phyloP scores from a whole-genome alignment of 1,139 yeast genomes.

The Geotrichum reessii region DNA sequence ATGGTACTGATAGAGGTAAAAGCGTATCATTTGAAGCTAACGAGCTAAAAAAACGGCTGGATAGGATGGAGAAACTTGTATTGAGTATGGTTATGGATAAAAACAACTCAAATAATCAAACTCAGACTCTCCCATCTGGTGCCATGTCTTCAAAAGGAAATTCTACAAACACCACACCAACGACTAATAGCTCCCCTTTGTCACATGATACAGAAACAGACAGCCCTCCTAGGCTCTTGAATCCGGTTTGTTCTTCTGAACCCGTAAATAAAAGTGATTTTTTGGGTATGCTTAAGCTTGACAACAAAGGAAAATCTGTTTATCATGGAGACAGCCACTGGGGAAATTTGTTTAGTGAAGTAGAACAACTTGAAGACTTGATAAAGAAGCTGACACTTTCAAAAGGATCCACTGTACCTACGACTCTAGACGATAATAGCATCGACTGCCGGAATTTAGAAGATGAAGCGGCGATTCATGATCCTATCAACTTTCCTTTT shows the following conservation, averaged over 20 bases:
- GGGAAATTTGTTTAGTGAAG: slow-evolving; percentile 33
- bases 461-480: not conserved
- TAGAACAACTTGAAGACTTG: slow-evolving; percentile 20
- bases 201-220: not conserved
- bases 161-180: slow-evolving; percentile 1
- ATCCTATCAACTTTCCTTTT: slow-evolving; percentile 8
- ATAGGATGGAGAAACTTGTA: slow-evolving; percentile 17
- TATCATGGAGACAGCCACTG: slow-evolving; percentile 39
- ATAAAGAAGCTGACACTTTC: not conserved
- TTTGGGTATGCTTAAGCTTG: slow-evolving; percentile 36
- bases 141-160: not conserved
- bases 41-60: slow-evolving; percentile 11
- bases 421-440: not conserved
- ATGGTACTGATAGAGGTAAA: not conserved
- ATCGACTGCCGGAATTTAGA: not conserved
- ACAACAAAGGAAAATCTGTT: slow-evolving; percentile 32
- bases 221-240: not conserved
- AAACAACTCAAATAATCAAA: not conserved
- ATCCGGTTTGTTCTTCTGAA: not conserved
- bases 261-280: slow-evolving; percentile 24
- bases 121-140: not conserved
- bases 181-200: not conserved
- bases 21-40: slow-evolving; percentile 4
- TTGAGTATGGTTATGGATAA: slow-evolving; percentile 14
- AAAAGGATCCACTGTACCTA: not conserved